phyloP scores from a whole-genome alignment of 176 grass and related monocot genomes.

The Carex littledalei region DNA sequence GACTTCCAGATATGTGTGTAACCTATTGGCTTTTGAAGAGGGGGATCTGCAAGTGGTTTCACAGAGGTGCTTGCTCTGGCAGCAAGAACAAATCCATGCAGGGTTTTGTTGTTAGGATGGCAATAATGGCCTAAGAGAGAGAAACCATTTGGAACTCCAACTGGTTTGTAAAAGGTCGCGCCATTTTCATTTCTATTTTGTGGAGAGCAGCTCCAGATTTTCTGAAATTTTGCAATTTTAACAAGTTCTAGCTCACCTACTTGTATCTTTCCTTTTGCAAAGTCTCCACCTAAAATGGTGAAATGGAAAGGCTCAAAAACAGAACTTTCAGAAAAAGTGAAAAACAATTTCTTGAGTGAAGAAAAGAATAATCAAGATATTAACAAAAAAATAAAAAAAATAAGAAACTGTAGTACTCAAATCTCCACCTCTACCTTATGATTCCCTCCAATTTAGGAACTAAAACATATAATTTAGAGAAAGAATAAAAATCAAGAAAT shows the following conservation, averaged over 20 bases:
- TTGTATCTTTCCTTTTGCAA: conserved; percentile 48
- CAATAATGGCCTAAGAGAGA: conserved; percentile 62
- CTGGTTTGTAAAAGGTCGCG: conserved; percentile 58
- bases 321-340: not conserved
- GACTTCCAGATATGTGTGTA: conserved; percentile 57
- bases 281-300: conserved; percentile 43
- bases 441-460: not conserved
- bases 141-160: conserved; percentile 51
- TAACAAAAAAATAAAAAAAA: not conserved
- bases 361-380: not conserved
- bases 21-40: conserved; percentile 44
- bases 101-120: conserved; percentile 35
- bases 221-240: conserved; percentile 47
- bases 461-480: not conserved
- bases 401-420: not conserved
- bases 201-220: conserved; percentile 48
- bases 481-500: not conserved
- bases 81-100: conserved; percentile 71
- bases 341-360: not conserved
- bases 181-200: not conserved
- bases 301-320: not conserved
- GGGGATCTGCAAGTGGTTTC: not conserved
- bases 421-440: not conserved
- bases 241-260: conserved; percentile 63
- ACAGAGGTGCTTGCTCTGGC: conserved; percentile 28